Evolutionary conservation across 768 basidiomycete genomes (phyloP), one percentile per base, ranked within the genome.

Genomic region (Pleurotus sapidus): DNA sequence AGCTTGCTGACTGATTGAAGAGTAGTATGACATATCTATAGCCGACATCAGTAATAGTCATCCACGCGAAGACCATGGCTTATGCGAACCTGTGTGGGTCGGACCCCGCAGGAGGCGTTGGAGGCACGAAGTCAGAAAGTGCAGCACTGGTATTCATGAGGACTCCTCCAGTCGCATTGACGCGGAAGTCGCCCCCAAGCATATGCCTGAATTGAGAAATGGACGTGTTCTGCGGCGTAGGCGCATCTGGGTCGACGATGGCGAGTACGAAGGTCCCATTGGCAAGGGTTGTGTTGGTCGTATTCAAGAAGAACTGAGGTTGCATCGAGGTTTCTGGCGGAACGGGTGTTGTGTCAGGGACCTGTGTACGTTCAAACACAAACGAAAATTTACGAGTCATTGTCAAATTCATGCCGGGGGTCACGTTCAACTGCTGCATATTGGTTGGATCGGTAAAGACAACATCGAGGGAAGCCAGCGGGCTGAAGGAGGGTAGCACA

Each of bases 221-320:
- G 7, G 64, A 68, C 8, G 67, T 67, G 56, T 75, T 73, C 53
- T 76, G 71, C 0, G 74, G 74, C 18, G 73, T 74, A 20, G 77
- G 74, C 1, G 72, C 77, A 60, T 80, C 77, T 25, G 76, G 77
- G 60, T 79, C 78, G 38, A 80, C 65, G 38, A 79, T 63, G 15
- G 69, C 68, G 14, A 80, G 54, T 23, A 80, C 72, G 59, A 72
- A 77, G 14, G 70, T 65, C 37, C 63, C 60, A 57, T 64, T 70
- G 14, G 60, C 56, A 42, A 60, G 43, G n/a, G 64, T 46, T 15
- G 65, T 63, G 40, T 68, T 61, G 49, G 68, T 65, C 20, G 67
- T 60, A 57, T 62, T 60, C 56, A 73, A 61, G 54, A 64, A 67
- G 57, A 73, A 72, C 46, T 64, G 53, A 14, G 76, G 77, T 37